Base-by-base conservation (phyloP, 2,329 filamentous ascomycete genomes). In the Sarocladium oryzae region DNA sequence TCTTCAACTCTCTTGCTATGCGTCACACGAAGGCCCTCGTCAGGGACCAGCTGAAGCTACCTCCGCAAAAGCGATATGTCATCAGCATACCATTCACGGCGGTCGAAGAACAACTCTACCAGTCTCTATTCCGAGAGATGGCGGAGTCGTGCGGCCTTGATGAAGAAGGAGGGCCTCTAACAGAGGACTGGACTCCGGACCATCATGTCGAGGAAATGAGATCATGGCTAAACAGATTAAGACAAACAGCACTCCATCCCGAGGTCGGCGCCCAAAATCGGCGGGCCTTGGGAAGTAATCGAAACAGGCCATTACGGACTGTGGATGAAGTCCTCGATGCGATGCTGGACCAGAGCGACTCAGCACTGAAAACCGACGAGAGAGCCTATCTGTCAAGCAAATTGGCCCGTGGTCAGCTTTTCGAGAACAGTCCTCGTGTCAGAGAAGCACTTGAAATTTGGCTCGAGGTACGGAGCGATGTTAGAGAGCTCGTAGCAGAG, bases 81-180 rank as follows among this genome's bases (percentile, higher is more conserved):
- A 88, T 97, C 53, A 93, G 86, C 1, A 84, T 96, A 64, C 89
- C 93, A 0, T 95, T 97, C 61, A 93, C 87, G 0, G 82, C 88
- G 0, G 81, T 97, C 10, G 93, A 97, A 63, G 88, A 96, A 62
- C 89, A 96, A 61, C 84, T 95, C 61, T 97, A 97, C 61, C 76
- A 79, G 37, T 80, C 83, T 6, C 67, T 95, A 2, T 90, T 92
- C 62, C 77, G 82, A 45, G 75, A 88, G 55, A 89, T 96, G 80
- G 83, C 83, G 49, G 75, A 83, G 24, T 80, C 81, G 1, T 87
- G 84, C 55, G 83, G 80, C 1, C 66, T 97, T 6, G 76, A 82
- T 57, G 60, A 71, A 0, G 71, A 81, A 23, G 91, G 92, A 0
- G 71, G 70, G 2, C 88, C 89, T 0, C 54, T 81, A 1, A 56